These are phyloP conservation scores for Dendrostoma leiphaemia DNA, from an alignment of 2,329 filamentous ascomycete species.

Conservation along the genomic window DNA sequence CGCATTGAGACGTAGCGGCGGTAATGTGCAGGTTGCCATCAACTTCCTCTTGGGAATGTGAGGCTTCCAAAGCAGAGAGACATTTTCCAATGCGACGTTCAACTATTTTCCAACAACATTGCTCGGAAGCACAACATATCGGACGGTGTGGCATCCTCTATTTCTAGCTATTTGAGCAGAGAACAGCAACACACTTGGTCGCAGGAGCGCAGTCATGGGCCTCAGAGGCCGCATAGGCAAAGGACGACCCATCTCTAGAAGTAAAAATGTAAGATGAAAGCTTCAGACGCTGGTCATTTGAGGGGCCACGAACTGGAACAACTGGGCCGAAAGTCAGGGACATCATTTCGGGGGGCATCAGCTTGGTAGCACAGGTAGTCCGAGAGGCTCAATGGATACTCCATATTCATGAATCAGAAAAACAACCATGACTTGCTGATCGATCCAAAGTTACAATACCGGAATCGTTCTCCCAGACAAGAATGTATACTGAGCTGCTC, in stretches of 20 bases:
- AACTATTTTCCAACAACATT: background rate
- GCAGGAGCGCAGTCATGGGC: no score
- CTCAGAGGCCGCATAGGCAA: no score
- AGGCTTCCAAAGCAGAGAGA: background rate
- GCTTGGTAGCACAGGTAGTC: background rate
- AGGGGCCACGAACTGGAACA: background rate
- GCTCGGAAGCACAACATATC: background rate
- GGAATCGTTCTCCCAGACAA: background rate
- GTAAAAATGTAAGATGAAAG: no score
- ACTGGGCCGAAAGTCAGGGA: background rate
- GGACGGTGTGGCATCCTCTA: background rate
- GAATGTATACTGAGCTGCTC: background rate
- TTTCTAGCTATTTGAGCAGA: background rate
- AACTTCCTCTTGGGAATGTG: conserved; percentile 62
- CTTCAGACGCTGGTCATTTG: background rate
- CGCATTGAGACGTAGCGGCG: conserved; percentile 82
- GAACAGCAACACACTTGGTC: background rate
- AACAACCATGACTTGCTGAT: no score
- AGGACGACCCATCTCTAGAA: no score
- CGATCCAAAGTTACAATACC: no score
- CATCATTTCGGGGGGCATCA: background rate
- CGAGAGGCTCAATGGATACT: background rate
- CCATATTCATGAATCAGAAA: background rate
- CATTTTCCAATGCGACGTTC: background rate
- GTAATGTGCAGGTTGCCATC: conserved; percentile 89